These are phyloP conservation scores for Stagonosporopsis vannaccii DNA, from an alignment of 2,329 filamentous ascomycete species.

Conservation along the genomic window DNA sequence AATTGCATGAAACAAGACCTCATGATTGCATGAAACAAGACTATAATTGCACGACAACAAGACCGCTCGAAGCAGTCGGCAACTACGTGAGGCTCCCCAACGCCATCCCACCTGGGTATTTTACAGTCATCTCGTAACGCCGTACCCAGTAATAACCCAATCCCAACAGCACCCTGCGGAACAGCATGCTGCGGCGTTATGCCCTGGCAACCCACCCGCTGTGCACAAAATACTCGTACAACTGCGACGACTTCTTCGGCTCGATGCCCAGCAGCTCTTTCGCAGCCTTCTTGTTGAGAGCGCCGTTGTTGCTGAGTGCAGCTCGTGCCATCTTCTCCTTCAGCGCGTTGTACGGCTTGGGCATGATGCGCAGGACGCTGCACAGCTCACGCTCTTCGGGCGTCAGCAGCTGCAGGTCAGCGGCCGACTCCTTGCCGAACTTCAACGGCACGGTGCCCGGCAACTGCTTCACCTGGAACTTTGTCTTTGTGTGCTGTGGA, in stretches of 20 bases:
- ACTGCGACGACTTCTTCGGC: slow-evolving; percentile 79
- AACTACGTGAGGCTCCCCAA: slow-evolving; percentile 8
- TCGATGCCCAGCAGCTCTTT: slow-evolving; percentile 86
- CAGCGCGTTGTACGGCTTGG: slow-evolving; percentile 93
- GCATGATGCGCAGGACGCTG: slow-evolving; percentile 81
- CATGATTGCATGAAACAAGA: too few species aligned
- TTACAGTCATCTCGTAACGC: slow-evolving; percentile 22
- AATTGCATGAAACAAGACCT: too few species aligned
- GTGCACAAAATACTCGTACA: slow-evolving; percentile 95
- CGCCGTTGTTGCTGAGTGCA: slow-evolving; percentile 85
- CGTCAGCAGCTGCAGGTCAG: slow-evolving; percentile 85
- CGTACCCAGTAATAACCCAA: neutral
- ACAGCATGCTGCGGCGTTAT: slow-evolving; percentile 51
- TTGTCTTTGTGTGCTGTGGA: slow-evolving; percentile 51
- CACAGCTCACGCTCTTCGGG: slow-evolving; percentile 87
- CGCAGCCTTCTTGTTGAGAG: slow-evolving; percentile 91
- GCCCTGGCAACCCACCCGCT: slow-evolving; percentile 91
- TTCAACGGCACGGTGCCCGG: slow-evolving; percentile 69
- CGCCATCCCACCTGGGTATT: slow-evolving; percentile 32
- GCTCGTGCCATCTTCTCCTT: slow-evolving; percentile 94
- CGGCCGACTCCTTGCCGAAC: slow-evolving; percentile 76
- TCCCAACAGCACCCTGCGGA: neutral
- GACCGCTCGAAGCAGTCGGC: neutral
- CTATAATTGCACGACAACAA: neutral
- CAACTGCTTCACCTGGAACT: slow-evolving; percentile 64